These are phyloP conservation scores for Diutina sp. DNA, from an alignment of 1,139 yeast genomes.

Conservation along the genomic window DNA sequence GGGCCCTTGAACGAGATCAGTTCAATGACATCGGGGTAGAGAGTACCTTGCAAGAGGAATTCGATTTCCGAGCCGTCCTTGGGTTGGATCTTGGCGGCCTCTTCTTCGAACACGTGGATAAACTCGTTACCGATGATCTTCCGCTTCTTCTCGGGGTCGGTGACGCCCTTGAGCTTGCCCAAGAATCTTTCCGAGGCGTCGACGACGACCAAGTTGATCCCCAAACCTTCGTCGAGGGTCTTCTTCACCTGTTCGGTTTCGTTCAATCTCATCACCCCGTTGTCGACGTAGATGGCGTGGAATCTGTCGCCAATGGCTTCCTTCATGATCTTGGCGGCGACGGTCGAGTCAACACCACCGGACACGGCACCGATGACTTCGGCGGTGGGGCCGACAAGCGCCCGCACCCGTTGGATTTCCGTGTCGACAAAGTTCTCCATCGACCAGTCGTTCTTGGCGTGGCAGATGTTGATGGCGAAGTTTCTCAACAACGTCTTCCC, in stretches of 20 bases:
- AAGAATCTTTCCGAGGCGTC: constrained; percentile 91
- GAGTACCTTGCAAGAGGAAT: constrained; percentile 90
- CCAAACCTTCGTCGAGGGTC: constrained; percentile 84
- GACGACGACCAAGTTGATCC: constrained; percentile 86
- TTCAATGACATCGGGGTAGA: constrained; percentile 97
- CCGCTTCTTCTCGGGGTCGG: constrained; percentile 98
- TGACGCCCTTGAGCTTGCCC: constrained; percentile 76
- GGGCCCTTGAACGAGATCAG: constrained; percentile 99
- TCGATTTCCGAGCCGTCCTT: constrained; percentile 84
- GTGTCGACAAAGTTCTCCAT: constrained; percentile 97
- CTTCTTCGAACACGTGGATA: constrained; percentile 93
- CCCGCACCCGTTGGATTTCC: constrained; percentile 84
- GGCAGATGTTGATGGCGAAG: constrained; percentile 86
- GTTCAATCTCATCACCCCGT: constrained; percentile 92
- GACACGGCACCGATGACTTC: constrained; percentile 99
- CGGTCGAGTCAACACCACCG: constrained; percentile 99
- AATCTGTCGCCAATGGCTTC: constrained; percentile 98
- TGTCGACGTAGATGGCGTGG: constrained; percentile 97
- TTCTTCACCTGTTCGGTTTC: constrained; percentile 83
- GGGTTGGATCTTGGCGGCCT: constrained; percentile 87
- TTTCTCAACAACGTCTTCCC: constrained; percentile 82
- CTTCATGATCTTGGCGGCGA: constrained; percentile 95
- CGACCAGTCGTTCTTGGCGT: constrained; percentile 85
- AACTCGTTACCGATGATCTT: constrained; percentile 97
- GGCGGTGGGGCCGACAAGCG: constrained; percentile 91